Conservation (phyloP, 2,329 filamentous ascomycete genomes). For the Aspergillus novofumigatus region DNA sequence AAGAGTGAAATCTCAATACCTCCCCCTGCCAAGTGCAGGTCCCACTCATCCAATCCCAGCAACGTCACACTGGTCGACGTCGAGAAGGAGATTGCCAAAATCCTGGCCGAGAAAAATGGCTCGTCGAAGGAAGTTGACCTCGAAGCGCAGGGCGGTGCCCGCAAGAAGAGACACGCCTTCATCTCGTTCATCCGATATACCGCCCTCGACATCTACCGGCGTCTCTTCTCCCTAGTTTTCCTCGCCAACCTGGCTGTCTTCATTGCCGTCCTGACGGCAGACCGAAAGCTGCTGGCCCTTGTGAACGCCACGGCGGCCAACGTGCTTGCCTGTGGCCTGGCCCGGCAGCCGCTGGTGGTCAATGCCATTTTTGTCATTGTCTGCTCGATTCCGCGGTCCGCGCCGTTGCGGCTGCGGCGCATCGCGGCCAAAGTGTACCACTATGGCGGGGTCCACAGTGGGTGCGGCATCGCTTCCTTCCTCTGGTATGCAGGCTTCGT, state of each 20-base stretch:
- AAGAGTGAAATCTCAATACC: conserved; percentile 13
- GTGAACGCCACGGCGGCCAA: conserved; percentile 46
- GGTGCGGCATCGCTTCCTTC: conserved; percentile 46
- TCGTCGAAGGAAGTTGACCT: conserved; percentile 19
- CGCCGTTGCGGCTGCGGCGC: conserved; percentile 44
- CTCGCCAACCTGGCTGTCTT: conserved; percentile 36
- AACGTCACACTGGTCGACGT: conserved; percentile 18
- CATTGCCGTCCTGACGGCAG: conserved; percentile 32
- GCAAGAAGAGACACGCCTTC: conserved; percentile 18
- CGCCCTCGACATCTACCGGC: conserved; percentile 39
- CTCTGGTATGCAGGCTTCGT: conserved; percentile 45
- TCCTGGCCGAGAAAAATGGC: conserved; percentile 12
- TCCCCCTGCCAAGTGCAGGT: conserved; percentile 13
- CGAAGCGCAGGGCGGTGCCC: conserved; percentile 22
- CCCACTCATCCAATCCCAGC: conserved; percentile 11
- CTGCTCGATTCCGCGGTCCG: conserved; percentile 41
- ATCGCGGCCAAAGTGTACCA: conserved; percentile 50
- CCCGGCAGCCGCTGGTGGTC: conserved; percentile 52
- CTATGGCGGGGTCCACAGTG: conserved; percentile 53
- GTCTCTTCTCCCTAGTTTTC: conserved; percentile 42
- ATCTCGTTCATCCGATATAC: conserved; percentile 33
- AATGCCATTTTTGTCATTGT: conserved; percentile 48
- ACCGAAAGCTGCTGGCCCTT: conserved; percentile 34
- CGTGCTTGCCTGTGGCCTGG: conserved; percentile 44
- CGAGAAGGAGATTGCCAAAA: conserved; percentile 11